These are phyloP conservation scores for Funneliformis caledonium DNA, from an alignment of 371 early-diverging fungal species.

Conservation along the genomic window DNA sequence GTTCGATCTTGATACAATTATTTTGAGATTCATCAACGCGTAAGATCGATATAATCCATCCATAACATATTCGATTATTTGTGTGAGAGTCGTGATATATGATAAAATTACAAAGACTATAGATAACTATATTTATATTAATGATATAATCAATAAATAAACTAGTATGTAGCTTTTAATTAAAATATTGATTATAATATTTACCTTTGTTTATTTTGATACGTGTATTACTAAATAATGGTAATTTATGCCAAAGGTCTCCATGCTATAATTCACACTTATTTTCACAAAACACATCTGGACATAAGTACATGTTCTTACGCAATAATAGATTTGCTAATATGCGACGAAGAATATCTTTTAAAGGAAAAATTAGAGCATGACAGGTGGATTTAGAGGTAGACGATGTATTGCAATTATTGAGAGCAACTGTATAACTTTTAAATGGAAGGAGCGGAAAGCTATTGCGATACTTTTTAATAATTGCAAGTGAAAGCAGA, in stretches of 20 bases:
- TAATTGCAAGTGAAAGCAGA: background rate
- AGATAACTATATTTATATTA: background rate
- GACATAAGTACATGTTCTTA: background rate
- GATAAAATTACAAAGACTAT: background rate
- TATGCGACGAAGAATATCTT: background rate
- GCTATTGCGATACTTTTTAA: no score
- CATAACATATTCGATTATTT: background rate
- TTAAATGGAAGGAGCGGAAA: no score
- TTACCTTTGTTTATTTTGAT: background rate
- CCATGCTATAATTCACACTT: background rate
- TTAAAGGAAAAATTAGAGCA: slow-evolving; percentile 12
- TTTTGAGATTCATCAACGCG: background rate
- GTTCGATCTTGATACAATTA: background rate
- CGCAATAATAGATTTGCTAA: background rate
- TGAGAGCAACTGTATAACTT: background rate
- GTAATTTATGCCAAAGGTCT: background rate
- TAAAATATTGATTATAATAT: background rate
- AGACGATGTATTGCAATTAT: background rate
- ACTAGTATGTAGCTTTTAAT: background rate
- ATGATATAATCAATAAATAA: background rate
- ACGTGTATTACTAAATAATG: background rate
- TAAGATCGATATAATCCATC: background rate
- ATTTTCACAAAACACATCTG: background rate
- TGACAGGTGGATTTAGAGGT: background rate
- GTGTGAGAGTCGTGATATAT: background rate